These are phyloP conservation scores for Pythium myriotylum DNA, from an alignment of 352 stramenopile genomes.

Conservation along the genomic window DNA sequence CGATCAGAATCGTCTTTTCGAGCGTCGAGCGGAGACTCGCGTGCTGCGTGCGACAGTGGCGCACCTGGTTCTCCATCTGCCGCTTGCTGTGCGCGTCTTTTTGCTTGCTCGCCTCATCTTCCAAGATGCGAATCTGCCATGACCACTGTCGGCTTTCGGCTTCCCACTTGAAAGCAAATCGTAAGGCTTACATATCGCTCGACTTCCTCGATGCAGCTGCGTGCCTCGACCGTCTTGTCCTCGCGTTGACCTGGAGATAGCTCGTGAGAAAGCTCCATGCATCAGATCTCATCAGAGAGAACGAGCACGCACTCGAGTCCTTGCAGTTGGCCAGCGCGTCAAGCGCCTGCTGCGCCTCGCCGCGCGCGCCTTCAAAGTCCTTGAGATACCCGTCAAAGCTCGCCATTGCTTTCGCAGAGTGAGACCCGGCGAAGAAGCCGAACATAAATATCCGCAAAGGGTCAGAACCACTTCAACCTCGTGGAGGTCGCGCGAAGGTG, in stretches of 20 bases:
- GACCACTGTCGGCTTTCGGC: no score
- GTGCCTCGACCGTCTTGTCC: constrained; percentile 48
- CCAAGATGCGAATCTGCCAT: constrained; percentile 60
- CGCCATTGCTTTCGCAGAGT: constrained; percentile 4
- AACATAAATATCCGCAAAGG: constrained; percentile 1
- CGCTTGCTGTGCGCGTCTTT: constrained; percentile 38
- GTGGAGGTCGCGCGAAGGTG: constrained; percentile 4
- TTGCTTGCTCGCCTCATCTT: constrained; percentile 50
- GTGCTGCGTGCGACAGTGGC: constrained; percentile 54
- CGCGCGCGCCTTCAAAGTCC: constrained; percentile 50
- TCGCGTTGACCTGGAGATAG: constrained; percentile 38
- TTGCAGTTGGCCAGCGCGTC: constrained; percentile 44
- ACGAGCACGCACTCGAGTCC: constrained; percentile 13
- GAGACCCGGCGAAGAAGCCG: not conserved
- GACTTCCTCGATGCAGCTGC: constrained; percentile 62
- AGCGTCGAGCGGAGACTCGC: constrained; percentile 48
- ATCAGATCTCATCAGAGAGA: no score
- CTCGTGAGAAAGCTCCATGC: no score
- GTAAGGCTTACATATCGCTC: constrained; percentile 61
- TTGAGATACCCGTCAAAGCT: constrained; percentile 63
- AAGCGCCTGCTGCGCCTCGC: constrained; percentile 50
- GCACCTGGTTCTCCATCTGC: constrained; percentile 50
- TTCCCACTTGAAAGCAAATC: no score
- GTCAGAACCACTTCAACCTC: not conserved
- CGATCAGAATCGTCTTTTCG: constrained; percentile 60